Evolutionary conservation across 2,329 filamentous ascomycete genomes (phyloP), one percentile per base, ranked within the genome.

Genomic region (Zasmidium citrigriseum): DNA sequence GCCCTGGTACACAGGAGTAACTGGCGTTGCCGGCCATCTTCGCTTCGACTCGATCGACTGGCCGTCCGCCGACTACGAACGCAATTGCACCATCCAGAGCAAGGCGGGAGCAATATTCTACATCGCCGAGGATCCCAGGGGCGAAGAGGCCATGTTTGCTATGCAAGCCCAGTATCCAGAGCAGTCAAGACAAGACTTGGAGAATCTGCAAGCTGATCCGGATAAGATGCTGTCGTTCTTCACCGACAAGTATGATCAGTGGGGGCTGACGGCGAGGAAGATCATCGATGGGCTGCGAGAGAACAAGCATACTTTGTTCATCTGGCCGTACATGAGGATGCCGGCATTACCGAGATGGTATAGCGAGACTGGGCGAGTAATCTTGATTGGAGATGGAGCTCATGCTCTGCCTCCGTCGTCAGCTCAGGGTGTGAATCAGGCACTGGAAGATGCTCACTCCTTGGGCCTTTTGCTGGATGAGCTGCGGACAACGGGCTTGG

Each of bases 361-460:
- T 20, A 64, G 60, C 52, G 52, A 61, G 38, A 69, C 73, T 4
- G 71, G 78, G 10, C 74, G 80, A 0, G 76, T 84, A 2, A 74
- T 86, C 3, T 70, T 86, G 1, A 70, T 85, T 2, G 84, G 83
- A 3, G 83, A 86, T 67, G 82, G 82, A 1, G 83, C 82, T 0
- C 83, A 86, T 69, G 82, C 83, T 0, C 72, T 86, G 55, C 78
- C 81, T 1, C 77, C 83, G 0, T 80, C 78, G 3, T 79, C 78
- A 0, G 82, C 83, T 1, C 83, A 86, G 67, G 84, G 83, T 0
- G 77, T 80, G 0, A 80, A 78, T 3, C 83, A 85, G 68, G 83
- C 81, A 0, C 65, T 86, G 11, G 83, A 86, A 66, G 83, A 86
- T 68, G 76, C 75, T 0, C 78, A 82, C 60, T 74, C 77, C 0